A percentile compares a stretch with the other conserved stretches of the same genome.
Evolutionary conservation across 768 basidiomycete species (phyloP).

Genomic region (Tricholoma saponaceum): DNA sequence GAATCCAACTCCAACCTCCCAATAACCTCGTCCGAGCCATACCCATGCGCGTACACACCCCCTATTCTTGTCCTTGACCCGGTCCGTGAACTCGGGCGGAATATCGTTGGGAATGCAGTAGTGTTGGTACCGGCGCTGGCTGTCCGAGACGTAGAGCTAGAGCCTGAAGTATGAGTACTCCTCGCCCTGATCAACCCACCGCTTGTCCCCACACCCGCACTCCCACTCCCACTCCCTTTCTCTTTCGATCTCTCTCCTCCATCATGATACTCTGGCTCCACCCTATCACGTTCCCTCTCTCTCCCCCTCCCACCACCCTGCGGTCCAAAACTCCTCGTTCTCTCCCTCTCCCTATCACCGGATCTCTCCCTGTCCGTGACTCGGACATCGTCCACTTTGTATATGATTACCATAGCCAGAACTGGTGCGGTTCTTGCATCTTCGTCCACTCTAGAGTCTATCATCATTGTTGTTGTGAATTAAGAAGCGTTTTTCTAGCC

Average conservation of each 20-base stretch:
- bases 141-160: background rate
- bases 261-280: too few species aligned
- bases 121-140: background rate
- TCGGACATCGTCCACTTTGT: too few species aligned
- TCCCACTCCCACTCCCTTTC: background rate
- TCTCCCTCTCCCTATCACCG: conserved; percentile 1
- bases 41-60: background rate
- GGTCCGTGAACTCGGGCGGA: background rate
- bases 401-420: too few species aligned
- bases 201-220: background rate
- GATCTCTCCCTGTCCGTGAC: too few species aligned
- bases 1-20: conserved; percentile 16
- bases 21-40: conserved; percentile 17
- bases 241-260: conserved; percentile 6
- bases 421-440: too few species aligned
- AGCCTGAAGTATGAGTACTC: background rate
- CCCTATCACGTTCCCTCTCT: conserved; percentile 8
- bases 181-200: background rate
- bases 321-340: background rate
- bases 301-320: background rate
- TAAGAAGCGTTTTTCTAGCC: too few species aligned
- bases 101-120: background rate
- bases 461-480: too few species aligned
- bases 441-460: too few species aligned
- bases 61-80: background rate